phyloP scores from a whole-genome alignment of 2,329 filamentous ascomycete species.

The Sporothrix variecibatus region DNA sequence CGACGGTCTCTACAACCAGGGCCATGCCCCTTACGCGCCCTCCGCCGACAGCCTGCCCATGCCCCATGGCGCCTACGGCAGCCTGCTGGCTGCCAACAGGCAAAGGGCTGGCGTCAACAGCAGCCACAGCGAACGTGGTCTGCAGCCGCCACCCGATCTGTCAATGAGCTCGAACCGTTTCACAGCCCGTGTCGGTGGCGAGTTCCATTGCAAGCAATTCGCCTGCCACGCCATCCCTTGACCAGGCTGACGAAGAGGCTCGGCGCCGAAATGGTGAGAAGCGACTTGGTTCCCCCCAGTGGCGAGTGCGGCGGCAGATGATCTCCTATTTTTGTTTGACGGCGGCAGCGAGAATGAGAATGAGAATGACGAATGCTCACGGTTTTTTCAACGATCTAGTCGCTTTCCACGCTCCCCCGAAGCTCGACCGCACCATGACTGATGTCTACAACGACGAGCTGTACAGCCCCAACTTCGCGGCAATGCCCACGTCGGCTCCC shows the following conservation, averaged over 20 bases:
- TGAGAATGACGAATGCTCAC: slow-evolving; percentile 66
- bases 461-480: slow-evolving; percentile 69
- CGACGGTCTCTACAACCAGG: slow-evolving; percentile 43
- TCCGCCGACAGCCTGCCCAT: slow-evolving; percentile 38
- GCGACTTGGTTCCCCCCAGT: background rate
- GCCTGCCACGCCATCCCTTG: slow-evolving; percentile 58
- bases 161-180: slow-evolving; percentile 44
- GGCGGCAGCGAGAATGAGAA: slow-evolving; percentile 3
- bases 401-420: slow-evolving; percentile 63
- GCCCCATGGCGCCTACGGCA: slow-evolving; percentile 45
- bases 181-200: slow-evolving; percentile 58
- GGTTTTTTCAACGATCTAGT: slow-evolving; percentile 55
- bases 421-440: slow-evolving; percentile 82
- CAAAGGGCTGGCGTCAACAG: slow-evolving; percentile 33
- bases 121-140: slow-evolving; percentile 41
- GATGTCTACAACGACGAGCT: slow-evolving; percentile 83
- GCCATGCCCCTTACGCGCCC: slow-evolving; percentile 44
- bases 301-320: slow-evolving; percentile 19
- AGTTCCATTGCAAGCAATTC: slow-evolving; percentile 61
- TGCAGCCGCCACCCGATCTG: slow-evolving; percentile 52
- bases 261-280: slow-evolving; percentile 59
- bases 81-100: slow-evolving; percentile 44
- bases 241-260: slow-evolving; percentile 48
- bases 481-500: slow-evolving; percentile 58
- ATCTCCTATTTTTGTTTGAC: slow-evolving; percentile 33